Conservation (phyloP, 495 filamentous ascomycete species). For the Astrocystis sublimbata region DNA sequence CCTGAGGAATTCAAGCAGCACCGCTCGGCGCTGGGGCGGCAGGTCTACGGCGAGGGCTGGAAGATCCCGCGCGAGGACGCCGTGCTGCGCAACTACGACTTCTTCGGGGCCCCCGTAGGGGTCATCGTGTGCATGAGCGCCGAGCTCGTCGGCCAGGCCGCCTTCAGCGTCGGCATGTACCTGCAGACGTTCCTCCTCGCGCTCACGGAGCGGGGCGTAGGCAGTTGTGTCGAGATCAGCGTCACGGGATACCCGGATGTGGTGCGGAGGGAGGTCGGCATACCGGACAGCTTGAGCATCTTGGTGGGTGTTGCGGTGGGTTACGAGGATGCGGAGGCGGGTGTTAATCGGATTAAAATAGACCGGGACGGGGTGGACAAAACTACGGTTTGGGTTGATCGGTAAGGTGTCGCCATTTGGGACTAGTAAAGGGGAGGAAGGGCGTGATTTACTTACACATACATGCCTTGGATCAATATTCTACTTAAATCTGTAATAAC, state of each 20-base stretch:
- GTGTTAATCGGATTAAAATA: conserved; percentile 10
- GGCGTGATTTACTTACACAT: too few species aligned
- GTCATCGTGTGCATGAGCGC: conserved; percentile 22
- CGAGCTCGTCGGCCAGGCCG: not conserved
- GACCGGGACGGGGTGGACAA: not conserved
- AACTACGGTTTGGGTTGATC: conserved; percentile 6
- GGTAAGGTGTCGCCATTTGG: too few species aligned
- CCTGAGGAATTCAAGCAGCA: conserved; percentile 14
- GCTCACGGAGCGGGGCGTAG: conserved; percentile 19
- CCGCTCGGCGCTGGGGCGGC: conserved; percentile 20
- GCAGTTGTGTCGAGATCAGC: conserved; percentile 22
- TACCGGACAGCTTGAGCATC: conserved; percentile 15
- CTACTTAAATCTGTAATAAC: too few species aligned
- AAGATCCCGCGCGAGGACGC: conserved; percentile 23
- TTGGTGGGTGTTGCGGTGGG: conserved; percentile 20
- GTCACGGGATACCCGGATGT: conserved; percentile 19
- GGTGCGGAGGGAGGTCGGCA: conserved; percentile 6
- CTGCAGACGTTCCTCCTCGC: conserved; percentile 22
- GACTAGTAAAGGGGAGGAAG: too few species aligned
- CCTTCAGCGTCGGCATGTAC: conserved; percentile 23
- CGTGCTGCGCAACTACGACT: conserved; percentile 25
- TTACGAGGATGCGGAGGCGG: conserved; percentile 5
- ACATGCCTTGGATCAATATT: too few species aligned
- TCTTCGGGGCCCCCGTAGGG: conserved; percentile 24
- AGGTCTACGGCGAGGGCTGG: conserved; percentile 22